Evolutionary conservation across 2,329 filamentous ascomycete species (phyloP).

Genomic region (Fusarium xylarioides): DNA sequence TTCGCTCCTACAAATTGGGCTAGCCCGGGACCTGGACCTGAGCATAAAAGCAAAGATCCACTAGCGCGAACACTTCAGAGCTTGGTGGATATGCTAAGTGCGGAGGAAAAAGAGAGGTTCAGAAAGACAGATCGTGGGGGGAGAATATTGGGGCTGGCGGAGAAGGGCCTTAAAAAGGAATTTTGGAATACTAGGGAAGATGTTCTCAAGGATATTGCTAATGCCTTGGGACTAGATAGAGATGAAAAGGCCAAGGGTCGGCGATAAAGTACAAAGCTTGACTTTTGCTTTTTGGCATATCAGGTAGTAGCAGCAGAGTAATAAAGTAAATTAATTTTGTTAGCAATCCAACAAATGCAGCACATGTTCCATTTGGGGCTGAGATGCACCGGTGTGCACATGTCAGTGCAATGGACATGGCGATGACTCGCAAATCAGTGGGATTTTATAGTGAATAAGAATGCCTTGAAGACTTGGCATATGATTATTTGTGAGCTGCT

Average conservation of each 20-base stretch:
- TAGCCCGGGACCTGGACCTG: background rate
- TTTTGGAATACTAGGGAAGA: background rate
- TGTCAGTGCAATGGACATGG: background rate
- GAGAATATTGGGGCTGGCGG: background rate
- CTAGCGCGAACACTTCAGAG: background rate
- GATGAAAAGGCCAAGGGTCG: rapidly evolving
- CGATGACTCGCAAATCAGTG: rapidly evolving
- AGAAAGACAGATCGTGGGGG: background rate
- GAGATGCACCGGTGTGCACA: too few relatives aligned
- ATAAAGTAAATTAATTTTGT: background rate
- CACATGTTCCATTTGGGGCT: too few relatives aligned
- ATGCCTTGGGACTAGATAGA: background rate
- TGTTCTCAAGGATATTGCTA: rapidly evolving
- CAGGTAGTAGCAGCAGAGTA: background rate
- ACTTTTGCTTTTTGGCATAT: background rate
- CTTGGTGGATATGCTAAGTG: background rate
- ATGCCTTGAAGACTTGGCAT: background rate
- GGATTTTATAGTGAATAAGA: background rate
- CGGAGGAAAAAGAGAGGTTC: background rate
- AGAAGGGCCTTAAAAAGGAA: rapidly evolving
- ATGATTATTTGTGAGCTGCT: rapidly evolving
- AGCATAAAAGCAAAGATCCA: background rate
- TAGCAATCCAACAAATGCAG: too few relatives aligned
- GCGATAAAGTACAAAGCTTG: rapidly evolving
- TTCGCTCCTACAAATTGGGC: background rate